A percentile compares a stretch with the other conserved stretches of the same genome.
Evolutionary conservation across 2,329 filamentous ascomycete genomes (phyloP).

Genomic region (Diplodia intermedia): DNA sequence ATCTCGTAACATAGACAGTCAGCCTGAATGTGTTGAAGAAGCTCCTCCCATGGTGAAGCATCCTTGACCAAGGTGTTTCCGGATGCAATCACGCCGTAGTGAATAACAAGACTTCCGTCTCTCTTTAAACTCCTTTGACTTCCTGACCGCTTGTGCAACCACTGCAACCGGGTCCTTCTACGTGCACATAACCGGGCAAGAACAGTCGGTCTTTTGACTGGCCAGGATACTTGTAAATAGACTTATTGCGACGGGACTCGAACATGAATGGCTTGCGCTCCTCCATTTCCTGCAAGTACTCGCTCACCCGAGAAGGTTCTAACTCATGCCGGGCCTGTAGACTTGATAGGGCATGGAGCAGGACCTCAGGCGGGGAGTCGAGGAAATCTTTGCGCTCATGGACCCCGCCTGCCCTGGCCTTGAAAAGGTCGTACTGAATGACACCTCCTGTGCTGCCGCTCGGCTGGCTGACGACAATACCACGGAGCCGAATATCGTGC

Average conservation of each 20-base stretch:
- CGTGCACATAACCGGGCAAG: neutral
- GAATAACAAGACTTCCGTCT: too few relatives aligned
- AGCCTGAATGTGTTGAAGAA: neutral
- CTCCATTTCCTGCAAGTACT: neutral
- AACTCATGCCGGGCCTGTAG: rapidly evolving
- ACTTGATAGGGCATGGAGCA: neutral
- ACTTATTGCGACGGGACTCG: too few relatives aligned
- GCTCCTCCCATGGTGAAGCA: neutral
- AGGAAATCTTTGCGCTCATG: neutral
- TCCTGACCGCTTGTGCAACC: neutral
- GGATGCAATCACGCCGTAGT: neutral
- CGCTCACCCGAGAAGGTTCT: neutral
- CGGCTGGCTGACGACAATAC: neutral
- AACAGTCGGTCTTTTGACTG: neutral
- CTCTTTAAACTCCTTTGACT: too few relatives aligned
- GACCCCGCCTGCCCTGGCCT: neutral
- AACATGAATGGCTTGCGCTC: neutral
- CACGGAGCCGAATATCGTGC: neutral
- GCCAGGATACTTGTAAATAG: neutral
- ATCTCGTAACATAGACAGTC: slow-evolving; percentile 10
- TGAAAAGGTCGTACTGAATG: neutral
- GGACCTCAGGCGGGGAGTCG: neutral
- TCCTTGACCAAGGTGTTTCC: slow-evolving; percentile 5
- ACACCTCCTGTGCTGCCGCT: neutral
- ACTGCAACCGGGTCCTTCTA: neutral